Evolutionary conservation across 1,139 yeast genomes (phyloP).

Genomic region (Candida tetrigidarum): DNA sequence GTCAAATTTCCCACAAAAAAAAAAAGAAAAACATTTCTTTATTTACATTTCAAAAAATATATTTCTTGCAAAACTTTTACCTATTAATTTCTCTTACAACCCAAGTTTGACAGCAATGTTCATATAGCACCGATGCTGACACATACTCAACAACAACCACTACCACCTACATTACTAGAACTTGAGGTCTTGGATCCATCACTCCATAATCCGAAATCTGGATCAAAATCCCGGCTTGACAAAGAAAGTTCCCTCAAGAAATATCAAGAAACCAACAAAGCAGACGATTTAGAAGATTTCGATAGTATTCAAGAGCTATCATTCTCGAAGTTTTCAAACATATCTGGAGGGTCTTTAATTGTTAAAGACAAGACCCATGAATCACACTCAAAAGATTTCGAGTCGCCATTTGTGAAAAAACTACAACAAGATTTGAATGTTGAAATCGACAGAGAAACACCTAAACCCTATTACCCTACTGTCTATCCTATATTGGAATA

Average conservation of each 20-base stretch:
- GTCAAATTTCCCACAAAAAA: neutral
- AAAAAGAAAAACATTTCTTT: neutral
- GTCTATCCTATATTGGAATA: conserved; percentile 14
- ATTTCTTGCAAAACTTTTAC: neutral
- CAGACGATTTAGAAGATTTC: conserved; percentile 22
- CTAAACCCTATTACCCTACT: conserved; percentile 6
- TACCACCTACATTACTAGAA: conserved; percentile 6
- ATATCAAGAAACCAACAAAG: conserved; percentile 20
- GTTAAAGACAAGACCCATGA: neutral
- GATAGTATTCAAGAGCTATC: conserved; percentile 35
- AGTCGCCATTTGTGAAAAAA: conserved; percentile 33
- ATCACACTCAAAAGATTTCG: conserved; percentile 10
- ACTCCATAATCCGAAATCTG: neutral
- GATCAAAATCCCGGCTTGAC: conserved; percentile 2
- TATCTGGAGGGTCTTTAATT: conserved; percentile 28
- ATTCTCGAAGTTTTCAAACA: conserved; percentile 41
- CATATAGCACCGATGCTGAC: conserved; percentile 11
- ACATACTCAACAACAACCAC: conserved; percentile 12
- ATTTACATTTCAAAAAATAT: conserved; percentile 5
- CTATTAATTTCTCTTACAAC: neutral
- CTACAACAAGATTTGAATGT: conserved; percentile 24
- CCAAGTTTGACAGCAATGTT: conserved; percentile 3
- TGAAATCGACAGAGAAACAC: conserved; percentile 8
- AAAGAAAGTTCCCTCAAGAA: conserved; percentile 18
- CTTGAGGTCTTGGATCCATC: neutral